Percentiles rank a stretch among this genome's conserved stretches.
phyloP scores from a whole-genome alignment of 1,284 basidiomycete species.

The Thecaphora thlaspeos region DNA sequence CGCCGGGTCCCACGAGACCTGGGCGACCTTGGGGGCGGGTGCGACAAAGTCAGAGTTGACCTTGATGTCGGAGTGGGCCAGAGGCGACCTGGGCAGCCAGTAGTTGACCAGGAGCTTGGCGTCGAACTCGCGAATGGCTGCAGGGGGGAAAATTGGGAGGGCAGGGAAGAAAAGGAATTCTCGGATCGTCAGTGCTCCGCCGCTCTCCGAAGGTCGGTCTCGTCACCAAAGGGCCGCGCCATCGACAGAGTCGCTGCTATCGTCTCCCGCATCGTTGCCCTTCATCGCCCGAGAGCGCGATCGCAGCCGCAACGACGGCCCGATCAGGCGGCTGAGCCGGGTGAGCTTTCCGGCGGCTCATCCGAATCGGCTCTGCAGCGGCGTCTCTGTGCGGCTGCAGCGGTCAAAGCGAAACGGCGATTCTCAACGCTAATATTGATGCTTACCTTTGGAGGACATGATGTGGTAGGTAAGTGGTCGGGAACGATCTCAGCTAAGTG shows the following conservation, averaged over 20 bases:
- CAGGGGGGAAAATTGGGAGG: background rate
- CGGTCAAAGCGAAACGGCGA: too few relatives aligned
- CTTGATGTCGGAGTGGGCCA: slow-evolving; percentile 42
- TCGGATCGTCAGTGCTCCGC: background rate
- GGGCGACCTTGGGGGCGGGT: slow-evolving; percentile 53
- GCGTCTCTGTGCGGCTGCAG: too few relatives aligned
- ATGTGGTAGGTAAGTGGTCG: background rate
- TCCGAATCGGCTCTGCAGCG: too few relatives aligned
- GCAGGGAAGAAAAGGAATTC: background rate
- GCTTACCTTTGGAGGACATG: background rate
- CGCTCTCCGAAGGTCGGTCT: too few relatives aligned
- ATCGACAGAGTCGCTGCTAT: too few relatives aligned
- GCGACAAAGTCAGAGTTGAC: slow-evolving; percentile 52
- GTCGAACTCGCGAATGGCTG: slow-evolving; percentile 56
- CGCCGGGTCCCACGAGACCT: slow-evolving; percentile 76
- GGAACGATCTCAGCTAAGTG: slow-evolving; percentile 1
- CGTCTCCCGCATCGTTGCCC: too few relatives aligned
- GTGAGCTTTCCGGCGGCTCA: too few relatives aligned
- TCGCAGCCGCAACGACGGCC: too few relatives aligned
- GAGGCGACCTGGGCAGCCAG: slow-evolving; percentile 55
- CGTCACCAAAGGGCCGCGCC: too few relatives aligned
- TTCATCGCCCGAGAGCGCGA: too few relatives aligned
- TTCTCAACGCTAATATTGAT: too few relatives aligned
- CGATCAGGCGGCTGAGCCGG: too few relatives aligned
- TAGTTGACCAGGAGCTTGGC: slow-evolving; percentile 58